Conservation (phyloP, 768 basidiomycete species). For the Calvatia gigantea region DNA sequence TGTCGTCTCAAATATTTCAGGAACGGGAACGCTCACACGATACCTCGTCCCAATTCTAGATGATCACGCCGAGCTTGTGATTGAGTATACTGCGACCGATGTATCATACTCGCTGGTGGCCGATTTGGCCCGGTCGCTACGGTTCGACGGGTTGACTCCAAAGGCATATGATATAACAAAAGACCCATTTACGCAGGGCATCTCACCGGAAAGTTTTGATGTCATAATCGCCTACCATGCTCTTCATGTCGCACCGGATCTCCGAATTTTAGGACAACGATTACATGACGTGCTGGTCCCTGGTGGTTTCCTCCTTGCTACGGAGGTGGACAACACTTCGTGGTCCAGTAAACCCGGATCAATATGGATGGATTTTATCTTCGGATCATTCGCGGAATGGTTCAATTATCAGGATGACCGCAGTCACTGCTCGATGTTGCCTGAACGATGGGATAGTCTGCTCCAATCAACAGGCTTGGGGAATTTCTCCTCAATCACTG, state of each 20-base stretch:
- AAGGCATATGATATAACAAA: neutral
- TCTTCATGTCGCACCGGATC: neutral
- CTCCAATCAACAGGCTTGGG: neutral
- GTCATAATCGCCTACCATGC: slow-evolving; percentile 3
- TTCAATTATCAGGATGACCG: neutral
- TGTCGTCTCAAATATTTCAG: neutral
- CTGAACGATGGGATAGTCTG: neutral
- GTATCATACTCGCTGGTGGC: slow-evolving; percentile 1
- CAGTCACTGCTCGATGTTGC: neutral
- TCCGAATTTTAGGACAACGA: neutral
- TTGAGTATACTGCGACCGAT: slow-evolving; percentile 5
- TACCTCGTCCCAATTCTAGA: neutral
- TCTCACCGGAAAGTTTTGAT: neutral
- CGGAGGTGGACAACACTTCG: neutral
- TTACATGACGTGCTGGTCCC: neutral
- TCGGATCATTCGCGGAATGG: slow-evolving; percentile 5
- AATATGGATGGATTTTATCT: neutral
- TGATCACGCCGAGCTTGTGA: neutral
- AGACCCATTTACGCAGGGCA: neutral
- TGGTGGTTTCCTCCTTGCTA: neutral
- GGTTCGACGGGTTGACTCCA: neutral
- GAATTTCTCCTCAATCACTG: neutral
- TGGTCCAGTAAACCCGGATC: neutral
- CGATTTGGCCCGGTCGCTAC: neutral
- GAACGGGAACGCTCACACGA: neutral